Percentiles rank a stretch among this genome's conserved stretches.
These are phyloP conservation scores for Colletotrichum spaethianum DNA, from an alignment of 2,329 filamentous ascomycete species.

Conservation along the genomic window DNA sequence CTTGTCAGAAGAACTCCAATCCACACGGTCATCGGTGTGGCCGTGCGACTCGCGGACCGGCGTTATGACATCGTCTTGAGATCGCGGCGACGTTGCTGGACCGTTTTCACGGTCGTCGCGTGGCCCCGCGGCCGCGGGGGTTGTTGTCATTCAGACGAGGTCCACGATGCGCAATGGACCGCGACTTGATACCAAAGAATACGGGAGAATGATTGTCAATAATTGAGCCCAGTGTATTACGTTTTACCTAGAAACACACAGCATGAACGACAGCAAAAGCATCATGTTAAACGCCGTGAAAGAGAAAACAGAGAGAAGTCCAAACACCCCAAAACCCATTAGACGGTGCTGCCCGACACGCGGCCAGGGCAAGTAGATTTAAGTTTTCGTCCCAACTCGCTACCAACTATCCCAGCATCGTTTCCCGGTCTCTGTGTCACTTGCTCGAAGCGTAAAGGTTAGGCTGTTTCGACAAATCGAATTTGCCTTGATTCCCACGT, in stretches of 20 bases:
- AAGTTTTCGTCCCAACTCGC: background rate
- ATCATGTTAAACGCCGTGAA: background rate
- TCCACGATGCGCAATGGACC: background rate
- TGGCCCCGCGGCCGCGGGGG: background rate
- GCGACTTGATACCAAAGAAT: background rate
- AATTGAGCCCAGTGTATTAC: too few relatives aligned
- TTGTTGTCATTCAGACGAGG: constrained; percentile 5
- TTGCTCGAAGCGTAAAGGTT: background rate
- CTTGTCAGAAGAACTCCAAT: background rate
- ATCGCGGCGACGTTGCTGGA: background rate
- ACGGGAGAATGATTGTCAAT: background rate
- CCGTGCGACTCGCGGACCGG: constrained; percentile 3
- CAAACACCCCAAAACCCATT: background rate
- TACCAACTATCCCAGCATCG: background rate
- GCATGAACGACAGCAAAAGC: background rate
- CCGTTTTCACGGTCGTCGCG: background rate
- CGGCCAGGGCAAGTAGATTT: background rate
- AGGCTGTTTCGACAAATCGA: constrained; percentile 24
- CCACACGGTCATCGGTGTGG: background rate
- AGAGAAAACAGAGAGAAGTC: background rate
- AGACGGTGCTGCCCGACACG: background rate
- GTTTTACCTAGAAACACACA: background rate
- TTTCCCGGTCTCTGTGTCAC: background rate
- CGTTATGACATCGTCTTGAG: constrained; percentile 16
- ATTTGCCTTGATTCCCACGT: constrained; percentile 21